These are phyloP conservation scores for Erysimum pusillum DNA, from an alignment of 441 rosid species.

Conservation along the genomic window DNA sequence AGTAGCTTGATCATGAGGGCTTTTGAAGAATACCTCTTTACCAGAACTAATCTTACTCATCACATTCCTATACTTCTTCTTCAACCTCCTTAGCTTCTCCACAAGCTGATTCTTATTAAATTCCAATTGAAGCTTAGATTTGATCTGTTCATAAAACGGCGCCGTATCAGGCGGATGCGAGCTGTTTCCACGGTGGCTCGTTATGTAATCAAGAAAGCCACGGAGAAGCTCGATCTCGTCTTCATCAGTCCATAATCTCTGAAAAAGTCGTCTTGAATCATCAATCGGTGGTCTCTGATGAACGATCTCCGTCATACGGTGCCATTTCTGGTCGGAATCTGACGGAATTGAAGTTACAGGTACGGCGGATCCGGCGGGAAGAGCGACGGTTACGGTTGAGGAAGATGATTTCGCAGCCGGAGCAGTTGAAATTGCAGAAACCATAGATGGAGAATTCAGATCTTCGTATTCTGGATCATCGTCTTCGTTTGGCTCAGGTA, in stretches of 20 bases:
- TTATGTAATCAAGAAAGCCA: slow-evolving; percentile 83
- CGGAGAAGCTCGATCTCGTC: slow-evolving; percentile 98
- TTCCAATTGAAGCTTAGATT: slow-evolving; percentile 89
- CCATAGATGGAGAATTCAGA: slow-evolving; percentile 58
- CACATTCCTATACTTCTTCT: slow-evolving; percentile 92
- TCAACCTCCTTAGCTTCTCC: slow-evolving; percentile 88
- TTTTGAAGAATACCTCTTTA: slow-evolving; percentile 83
- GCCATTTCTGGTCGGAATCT: slow-evolving; percentile 62
- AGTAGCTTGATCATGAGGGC: slow-evolving; percentile 90
- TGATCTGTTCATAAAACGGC: slow-evolving; percentile 90
- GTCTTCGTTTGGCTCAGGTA: slow-evolving; percentile 48
- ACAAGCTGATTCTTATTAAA: slow-evolving; percentile 96
- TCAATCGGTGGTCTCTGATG: slow-evolving; percentile 67
- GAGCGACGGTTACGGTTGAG: slow-evolving; percentile 63
- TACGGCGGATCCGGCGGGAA: slow-evolving; percentile 45
- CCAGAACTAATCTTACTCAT: slow-evolving; percentile 76
- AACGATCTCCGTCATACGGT: slow-evolving; percentile 53
- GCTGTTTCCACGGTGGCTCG: slow-evolving; percentile 55
- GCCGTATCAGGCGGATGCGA: slow-evolving; percentile 86
- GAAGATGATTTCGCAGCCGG: slow-evolving; percentile 34
- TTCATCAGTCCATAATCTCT: slow-evolving; percentile 96
- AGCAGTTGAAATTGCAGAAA: slow-evolving; percentile 24
- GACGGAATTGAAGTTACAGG: slow-evolving; percentile 48
- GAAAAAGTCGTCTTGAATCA: slow-evolving; percentile 81
- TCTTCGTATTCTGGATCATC: slow-evolving; percentile 62